Base-by-base conservation (phyloP, 352 stramenopile species). In the Phytophthora colocasiae region DNA sequence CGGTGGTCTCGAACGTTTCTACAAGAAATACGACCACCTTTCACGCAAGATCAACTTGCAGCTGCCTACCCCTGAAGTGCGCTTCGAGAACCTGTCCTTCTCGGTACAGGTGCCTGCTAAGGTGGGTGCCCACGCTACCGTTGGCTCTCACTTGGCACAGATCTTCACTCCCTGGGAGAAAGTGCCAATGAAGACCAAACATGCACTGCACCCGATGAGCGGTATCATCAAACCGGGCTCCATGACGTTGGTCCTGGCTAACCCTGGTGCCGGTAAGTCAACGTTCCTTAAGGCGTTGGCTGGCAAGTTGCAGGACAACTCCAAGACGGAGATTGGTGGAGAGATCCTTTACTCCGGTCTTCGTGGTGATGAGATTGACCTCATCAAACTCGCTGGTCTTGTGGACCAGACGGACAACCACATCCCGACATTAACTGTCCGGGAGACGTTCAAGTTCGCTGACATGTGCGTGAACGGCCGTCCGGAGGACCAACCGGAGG, bases 201-300 rank as follows among this genome's bases (percentile, higher is more conserved):
- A 83, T 22, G 78, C 90, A 36, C 60, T 91, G 50, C 77, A 91
- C 46, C 81, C 79, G 19, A 90, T 91, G 75, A 88, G 19, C 64
- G 96, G 98, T 43, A 98, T 99, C 66, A 87, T 91, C 51, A 75
- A 78, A 7, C 75, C 75, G 0, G 75, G 71, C 5, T 77, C 71
- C 17, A 80, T 83, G 75, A 83, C 75, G 41, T 49, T 93, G 19
- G 83, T 93, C 34, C 61, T 93, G 17, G 85, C 81, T 12, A 91
- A 91, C 71, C 82, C 85, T 14, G 82, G 83, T 6, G 82, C 85
- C 7, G 85, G 85, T 15, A 93, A 93, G 69, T 93, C 85, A 32
- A 90, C 85, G 26, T 91, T 93, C 48, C 67, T 93, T 14, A 93
- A 93, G 71, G 83, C 83, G 3, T 40, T 93, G 7, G 81, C 83